phyloP scores from a whole-genome alignment of 2,329 filamentous ascomycete genomes.

The Verruconis gallopava region DNA sequence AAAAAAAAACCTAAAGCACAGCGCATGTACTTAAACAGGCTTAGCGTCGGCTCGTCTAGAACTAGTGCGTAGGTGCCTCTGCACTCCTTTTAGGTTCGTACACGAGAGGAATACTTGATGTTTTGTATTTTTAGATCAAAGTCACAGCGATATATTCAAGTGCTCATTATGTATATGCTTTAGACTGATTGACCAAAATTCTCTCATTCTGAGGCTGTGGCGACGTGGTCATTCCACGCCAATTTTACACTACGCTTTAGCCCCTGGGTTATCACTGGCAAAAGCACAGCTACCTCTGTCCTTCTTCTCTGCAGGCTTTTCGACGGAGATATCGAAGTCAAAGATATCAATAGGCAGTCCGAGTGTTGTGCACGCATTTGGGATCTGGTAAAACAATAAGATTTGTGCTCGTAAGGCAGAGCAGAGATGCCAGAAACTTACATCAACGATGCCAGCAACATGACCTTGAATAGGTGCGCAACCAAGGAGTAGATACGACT shows the following conservation, averaged over 20 bases:
- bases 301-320: constrained; percentile 43
- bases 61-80: too few relatives aligned
- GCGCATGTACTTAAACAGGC: too few relatives aligned
- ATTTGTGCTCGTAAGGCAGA: constrained; percentile 5
- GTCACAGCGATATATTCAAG: too few relatives aligned
- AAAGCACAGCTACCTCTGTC: constrained; percentile 59
- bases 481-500: constrained; percentile 73
- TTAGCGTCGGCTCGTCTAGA: too few relatives aligned
- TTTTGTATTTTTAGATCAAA: too few relatives aligned
- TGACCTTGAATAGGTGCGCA: constrained; percentile 82
- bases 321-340: constrained; percentile 76
- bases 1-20: too few relatives aligned
- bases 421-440: constrained; percentile 17
- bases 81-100: too few relatives aligned
- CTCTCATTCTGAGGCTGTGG: too few relatives aligned
- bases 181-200: too few relatives aligned
- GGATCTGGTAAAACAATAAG: constrained; percentile 38
- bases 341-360: constrained; percentile 90
- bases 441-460: constrained; percentile 75
- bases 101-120: too few relatives aligned
- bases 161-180: too few relatives aligned
- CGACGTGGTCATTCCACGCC: too few relatives aligned
- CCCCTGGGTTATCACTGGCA: constrained; percentile 3
- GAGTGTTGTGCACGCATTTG: constrained; percentile 81
- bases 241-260: not conserved